Evolutionary conservation across 305 asterid genomes (phyloP).

Genomic region (Fraxinus angustifolia): DNA sequence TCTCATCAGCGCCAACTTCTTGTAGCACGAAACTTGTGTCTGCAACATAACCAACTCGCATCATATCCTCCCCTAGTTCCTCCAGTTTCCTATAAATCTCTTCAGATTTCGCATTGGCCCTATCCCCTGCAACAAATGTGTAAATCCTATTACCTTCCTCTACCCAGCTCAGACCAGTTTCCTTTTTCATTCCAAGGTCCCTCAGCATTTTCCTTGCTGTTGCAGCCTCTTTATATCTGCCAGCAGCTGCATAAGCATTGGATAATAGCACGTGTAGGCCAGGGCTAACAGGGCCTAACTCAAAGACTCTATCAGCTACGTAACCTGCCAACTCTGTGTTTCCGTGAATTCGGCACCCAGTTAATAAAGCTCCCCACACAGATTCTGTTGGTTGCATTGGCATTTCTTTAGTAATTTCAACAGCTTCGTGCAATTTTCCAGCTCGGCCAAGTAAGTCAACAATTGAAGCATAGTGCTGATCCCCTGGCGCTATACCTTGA

Average conservation of each 20-base stretch:
- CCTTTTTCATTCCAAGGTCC: conserved; percentile 71
- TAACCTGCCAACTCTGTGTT: conserved; percentile 60
- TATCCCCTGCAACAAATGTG: conserved; percentile 75
- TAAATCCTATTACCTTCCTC: conserved; percentile 73
- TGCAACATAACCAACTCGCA: conserved; percentile 58
- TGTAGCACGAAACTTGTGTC: conserved; percentile 54
- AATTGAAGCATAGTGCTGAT: conserved; percentile 78
- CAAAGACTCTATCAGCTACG: conserved; percentile 68
- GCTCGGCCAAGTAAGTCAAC: conserved; percentile 81
- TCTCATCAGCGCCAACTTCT: conserved; percentile 65
- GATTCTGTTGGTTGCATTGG: conserved; percentile 72
- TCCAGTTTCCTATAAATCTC: conserved; percentile 59
- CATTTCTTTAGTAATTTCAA: conserved; percentile 56
- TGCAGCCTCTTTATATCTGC: conserved; percentile 77
- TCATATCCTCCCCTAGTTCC: conserved; percentile 56
- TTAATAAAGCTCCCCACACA: conserved; percentile 78
- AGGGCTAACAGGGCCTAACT: conserved; percentile 59
- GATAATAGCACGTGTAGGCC: conserved; percentile 66
- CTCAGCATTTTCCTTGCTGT: conserved; percentile 61
- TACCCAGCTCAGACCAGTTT: conserved; percentile 86
- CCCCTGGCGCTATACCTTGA: conserved; percentile 52
- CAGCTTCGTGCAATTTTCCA: conserved; percentile 64
- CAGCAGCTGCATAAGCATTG: conserved; percentile 72
- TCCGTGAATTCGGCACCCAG: conserved; percentile 68
- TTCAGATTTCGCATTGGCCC: conserved; percentile 39